A percentile compares a stretch with the other conserved stretches of the same genome.
These are phyloP conservation scores for Fusarium coffeatum DNA, from an alignment of 2,329 filamentous ascomycete genomes.

Conservation along the genomic window DNA sequence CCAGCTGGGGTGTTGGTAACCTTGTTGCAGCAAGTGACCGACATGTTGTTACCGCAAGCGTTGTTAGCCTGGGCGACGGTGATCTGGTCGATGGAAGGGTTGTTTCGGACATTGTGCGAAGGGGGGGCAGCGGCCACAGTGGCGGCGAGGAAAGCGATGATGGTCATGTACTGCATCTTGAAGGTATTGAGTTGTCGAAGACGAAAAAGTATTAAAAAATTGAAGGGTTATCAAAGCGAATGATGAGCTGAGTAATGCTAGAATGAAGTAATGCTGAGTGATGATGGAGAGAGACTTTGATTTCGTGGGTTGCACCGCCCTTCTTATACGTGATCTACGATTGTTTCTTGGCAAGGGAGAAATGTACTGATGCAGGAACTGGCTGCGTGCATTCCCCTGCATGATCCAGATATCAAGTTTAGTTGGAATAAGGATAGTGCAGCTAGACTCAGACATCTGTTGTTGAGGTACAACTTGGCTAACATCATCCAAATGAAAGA, in stretches of 20 bases:
- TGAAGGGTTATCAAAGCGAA: background rate
- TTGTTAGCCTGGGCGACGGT: conserved; percentile 4
- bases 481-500: too few relatives aligned
- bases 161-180: conserved; percentile 6
- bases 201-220: background rate
- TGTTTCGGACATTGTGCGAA: background rate
- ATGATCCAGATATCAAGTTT: background rate
- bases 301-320: background rate
- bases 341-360: too few relatives aligned
- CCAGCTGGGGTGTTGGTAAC: background rate
- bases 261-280: background rate
- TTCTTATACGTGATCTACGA: background rate
- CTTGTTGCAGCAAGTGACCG: conserved; percentile 14
- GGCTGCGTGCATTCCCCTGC: background rate
- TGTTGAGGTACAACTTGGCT: too few relatives aligned
- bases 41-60: conserved; percentile 1
- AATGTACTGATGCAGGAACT: too few relatives aligned
- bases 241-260: background rate
- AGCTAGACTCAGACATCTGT: too few relatives aligned
- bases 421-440: too few relatives aligned
- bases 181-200: background rate
- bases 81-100: background rate
- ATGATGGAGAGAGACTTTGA: background rate
- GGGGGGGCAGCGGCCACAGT: background rate
- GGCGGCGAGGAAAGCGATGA: conserved; percentile 11